These are phyloP conservation scores for Hymenotorrendiella dingleyae DNA, from an alignment of 2,329 filamentous ascomycete species.

Conservation along the genomic window DNA sequence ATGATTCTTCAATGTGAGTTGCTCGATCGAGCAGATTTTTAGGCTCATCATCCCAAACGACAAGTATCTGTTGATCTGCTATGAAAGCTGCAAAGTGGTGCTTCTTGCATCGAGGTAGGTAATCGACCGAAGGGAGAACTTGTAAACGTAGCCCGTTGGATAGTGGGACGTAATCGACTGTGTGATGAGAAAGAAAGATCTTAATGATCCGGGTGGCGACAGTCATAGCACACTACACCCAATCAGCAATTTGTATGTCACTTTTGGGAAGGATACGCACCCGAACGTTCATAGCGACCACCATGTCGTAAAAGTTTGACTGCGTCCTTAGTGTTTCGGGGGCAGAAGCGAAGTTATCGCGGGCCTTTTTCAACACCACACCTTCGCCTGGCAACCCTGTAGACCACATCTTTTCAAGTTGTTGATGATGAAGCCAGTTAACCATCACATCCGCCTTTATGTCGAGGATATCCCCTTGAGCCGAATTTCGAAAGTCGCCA, in stretches of 20 bases:
- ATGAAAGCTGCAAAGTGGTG: conserved; percentile 63
- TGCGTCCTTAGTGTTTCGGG: conserved; percentile 41
- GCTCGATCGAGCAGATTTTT: conserved; percentile 48
- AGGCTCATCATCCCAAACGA: conserved; percentile 60
- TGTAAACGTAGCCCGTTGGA: conserved; percentile 53
- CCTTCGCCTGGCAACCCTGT: conserved; percentile 44
- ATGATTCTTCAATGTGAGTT: conserved; percentile 43
- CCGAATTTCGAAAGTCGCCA: conserved; percentile 37
- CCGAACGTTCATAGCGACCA: conserved; percentile 46
- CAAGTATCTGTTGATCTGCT: conserved; percentile 48
- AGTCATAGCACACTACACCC: conserved; percentile 64
- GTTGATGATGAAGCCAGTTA: conserved; percentile 57
- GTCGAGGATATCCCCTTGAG: conserved; percentile 41
- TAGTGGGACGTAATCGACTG: conserved; percentile 51
- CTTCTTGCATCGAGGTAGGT: conserved; percentile 54
- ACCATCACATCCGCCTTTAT: conserved; percentile 58
- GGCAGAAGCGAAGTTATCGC: conserved; percentile 45
- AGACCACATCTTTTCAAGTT: conserved; percentile 50
- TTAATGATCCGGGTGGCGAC: conserved; percentile 60
- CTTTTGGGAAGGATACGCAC: conserved; percentile 38
- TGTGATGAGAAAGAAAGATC: conserved; percentile 46
- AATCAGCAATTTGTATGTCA: too few species aligned
- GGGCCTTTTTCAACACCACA: conserved; percentile 47
- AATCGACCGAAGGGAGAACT: conserved; percentile 51
- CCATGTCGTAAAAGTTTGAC: conserved; percentile 43